Conservation (phyloP, 2,329 filamentous ascomycete genomes). For the Xylaria multiplex region DNA sequence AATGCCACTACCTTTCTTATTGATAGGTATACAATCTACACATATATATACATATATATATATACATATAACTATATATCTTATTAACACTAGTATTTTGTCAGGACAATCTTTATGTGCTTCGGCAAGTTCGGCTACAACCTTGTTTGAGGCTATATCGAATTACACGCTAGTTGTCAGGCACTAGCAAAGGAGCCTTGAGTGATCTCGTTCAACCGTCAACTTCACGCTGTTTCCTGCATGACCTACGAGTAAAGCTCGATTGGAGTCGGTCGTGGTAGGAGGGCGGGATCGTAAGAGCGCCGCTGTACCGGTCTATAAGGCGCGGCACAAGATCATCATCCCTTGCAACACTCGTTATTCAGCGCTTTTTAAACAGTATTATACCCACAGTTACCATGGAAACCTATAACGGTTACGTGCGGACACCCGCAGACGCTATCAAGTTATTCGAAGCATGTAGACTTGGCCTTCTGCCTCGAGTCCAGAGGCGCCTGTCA, state of each 20-base stretch:
- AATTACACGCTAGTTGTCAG: conserved; percentile 40
- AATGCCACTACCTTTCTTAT: background rate
- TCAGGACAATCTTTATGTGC: background rate
- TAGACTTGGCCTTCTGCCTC: conserved; percentile 84
- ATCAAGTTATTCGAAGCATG: conserved; percentile 99
- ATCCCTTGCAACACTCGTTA: background rate
- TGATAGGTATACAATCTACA: background rate
- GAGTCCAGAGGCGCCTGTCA: conserved; percentile 90
- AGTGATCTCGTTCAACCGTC: conserved; percentile 10
- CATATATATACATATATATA: background rate
- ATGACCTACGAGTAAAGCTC: conserved; percentile 46
- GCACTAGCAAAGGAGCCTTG: conserved; percentile 41
- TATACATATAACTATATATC: too few relatives aligned
- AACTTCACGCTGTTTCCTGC: conserved; percentile 38
- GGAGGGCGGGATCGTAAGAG: conserved; percentile 44
- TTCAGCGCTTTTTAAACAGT: conserved; percentile 4
- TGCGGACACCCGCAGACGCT: conserved; percentile 94
- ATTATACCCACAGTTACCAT: conserved; percentile 61
- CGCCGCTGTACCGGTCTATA: conserved; percentile 28
- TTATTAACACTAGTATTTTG: background rate
- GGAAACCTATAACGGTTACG: conserved; percentile 96
- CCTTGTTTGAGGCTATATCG: conserved; percentile 36
- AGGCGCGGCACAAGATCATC: conserved; percentile 23
- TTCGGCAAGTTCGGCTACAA: background rate
- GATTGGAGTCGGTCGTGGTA: conserved; percentile 44